Evolutionary conservation across 495 filamentous ascomycete genomes (phyloP).

Genomic region (Lichenothelia convexa): DNA sequence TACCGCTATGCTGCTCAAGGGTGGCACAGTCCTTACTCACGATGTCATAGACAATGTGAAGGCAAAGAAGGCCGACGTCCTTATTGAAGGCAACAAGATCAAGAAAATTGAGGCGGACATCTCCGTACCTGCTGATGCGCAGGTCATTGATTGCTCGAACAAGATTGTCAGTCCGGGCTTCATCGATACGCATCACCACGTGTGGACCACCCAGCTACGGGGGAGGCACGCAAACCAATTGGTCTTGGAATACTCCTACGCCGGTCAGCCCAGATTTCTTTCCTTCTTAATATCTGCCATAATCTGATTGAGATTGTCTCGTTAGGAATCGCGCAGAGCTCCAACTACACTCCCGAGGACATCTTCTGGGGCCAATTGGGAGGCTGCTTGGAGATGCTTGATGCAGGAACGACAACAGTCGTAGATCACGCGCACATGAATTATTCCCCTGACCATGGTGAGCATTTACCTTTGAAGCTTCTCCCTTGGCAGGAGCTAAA

Average conservation of each 20-base stretch:
- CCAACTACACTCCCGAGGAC: conserved; percentile 1
- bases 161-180: conserved; percentile 2
- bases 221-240: conserved; percentile 5
- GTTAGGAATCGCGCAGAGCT: neutral
- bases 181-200: conserved; percentile 4
- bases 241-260: conserved; percentile 1
- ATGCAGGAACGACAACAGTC: conserved; percentile 1
- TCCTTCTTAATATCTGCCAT: too few species aligned
- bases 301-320: too few species aligned
- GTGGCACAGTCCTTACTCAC: conserved; percentile 2
- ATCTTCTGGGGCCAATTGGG: conserved; percentile 3
- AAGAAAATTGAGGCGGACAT: conserved; percentile 2
- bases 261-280: conserved; percentile 1
- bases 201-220: conserved; percentile 2
- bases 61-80: conserved; percentile 1
- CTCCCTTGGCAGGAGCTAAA: neutral
- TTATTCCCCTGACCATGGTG: conserved; percentile 2
- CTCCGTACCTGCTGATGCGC: neutral
- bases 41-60: neutral
- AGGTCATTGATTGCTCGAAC: neutral
- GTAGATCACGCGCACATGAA: conserved; percentile 2
- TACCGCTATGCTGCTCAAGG: conserved; percentile 1
- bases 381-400: neutral
- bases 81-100: conserved; percentile 2
- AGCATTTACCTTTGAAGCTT: neutral